Conservation (phyloP, 768 basidiomycete genomes). For the Pleurotus ostreatus region DNA sequence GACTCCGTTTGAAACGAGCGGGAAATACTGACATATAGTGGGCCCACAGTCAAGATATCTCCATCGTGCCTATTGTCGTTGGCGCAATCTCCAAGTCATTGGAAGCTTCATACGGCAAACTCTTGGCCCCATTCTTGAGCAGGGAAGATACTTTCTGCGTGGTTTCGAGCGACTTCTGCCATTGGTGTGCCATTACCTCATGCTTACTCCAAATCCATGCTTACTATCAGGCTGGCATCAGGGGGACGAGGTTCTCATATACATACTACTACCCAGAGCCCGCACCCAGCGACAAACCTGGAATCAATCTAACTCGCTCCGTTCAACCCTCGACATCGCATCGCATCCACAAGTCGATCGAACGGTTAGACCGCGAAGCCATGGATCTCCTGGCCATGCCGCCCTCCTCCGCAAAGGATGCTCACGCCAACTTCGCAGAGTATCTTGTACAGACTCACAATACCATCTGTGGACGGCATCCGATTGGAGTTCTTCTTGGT, state of each 20-base stretch:
- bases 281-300: slow-evolving; percentile 39
- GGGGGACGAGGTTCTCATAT: slow-evolving; percentile 85
- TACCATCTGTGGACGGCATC: slow-evolving; percentile 96
- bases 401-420: slow-evolving; percentile 43
- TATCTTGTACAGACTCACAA: slow-evolving; percentile 80
- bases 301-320: slow-evolving; percentile 47
- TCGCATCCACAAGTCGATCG: slow-evolving; percentile 83
- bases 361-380: slow-evolving; percentile 80
- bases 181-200: slow-evolving; percentile 60
- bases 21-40: too few species aligned
- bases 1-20: too few species aligned
- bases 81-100: slow-evolving; percentile 62
- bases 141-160: slow-evolving; percentile 82
- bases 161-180: slow-evolving; percentile 96
- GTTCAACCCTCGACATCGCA: slow-evolving; percentile 37
- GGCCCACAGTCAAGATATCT: slow-evolving; percentile 58
- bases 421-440: slow-evolving; percentile 58
- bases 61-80: slow-evolving; percentile 87
- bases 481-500: slow-evolving; percentile 88
- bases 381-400: slow-evolving; percentile 68
- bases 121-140: slow-evolving; percentile 79
- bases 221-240: slow-evolving; percentile 19
- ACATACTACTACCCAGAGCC: slow-evolving; percentile 80
- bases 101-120: slow-evolving; percentile 60
- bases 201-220: background rate